Conservation (phyloP, 2,329 filamentous ascomycete genomes). For the Sporothrix brasiliensis region DNA sequence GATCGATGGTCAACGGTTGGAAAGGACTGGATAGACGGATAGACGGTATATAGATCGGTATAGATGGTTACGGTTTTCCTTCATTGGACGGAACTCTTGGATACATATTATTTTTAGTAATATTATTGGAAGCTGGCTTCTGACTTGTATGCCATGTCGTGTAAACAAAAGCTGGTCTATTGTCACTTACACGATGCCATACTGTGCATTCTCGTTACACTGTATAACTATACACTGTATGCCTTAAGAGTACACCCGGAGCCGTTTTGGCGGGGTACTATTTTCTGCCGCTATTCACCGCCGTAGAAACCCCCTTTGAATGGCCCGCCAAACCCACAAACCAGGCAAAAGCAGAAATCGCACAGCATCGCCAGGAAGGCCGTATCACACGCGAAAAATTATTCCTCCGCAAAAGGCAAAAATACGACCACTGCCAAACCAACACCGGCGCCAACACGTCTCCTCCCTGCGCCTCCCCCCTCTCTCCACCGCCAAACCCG, state of each 20-base stretch:
- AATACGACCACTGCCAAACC: conserved; percentile 22
- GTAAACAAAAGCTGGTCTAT: not conserved
- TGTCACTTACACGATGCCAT: not conserved
- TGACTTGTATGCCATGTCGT: not conserved
- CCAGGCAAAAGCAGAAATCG: conserved; percentile 26
- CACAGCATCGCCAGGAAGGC: conserved; percentile 26
- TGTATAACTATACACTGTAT: not conserved
- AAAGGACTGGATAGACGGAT: not conserved
- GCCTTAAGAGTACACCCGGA: not conserved
- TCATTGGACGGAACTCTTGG: not conserved
- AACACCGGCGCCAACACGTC: conserved; percentile 5
- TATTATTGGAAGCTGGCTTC: conserved; percentile 18
- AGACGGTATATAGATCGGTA: not conserved
- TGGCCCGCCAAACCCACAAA: conserved; percentile 31
- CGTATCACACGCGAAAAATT: conserved; percentile 28
- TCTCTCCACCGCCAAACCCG: conserved; percentile 23
- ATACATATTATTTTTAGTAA: not conserved
- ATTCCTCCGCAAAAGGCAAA: conserved; percentile 33
- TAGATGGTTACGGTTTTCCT: not conserved
- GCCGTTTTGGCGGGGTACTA: conserved; percentile 9
- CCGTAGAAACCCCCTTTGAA: conserved; percentile 24
- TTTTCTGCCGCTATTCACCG: conserved; percentile 19
- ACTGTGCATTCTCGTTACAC: not conserved
- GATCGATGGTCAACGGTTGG: not conserved
- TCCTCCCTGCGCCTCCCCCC: not conserved